Base-by-base conservation (phyloP, 2,329 filamentous ascomycete genomes). In the Arthrobotrys iridis region DNA sequence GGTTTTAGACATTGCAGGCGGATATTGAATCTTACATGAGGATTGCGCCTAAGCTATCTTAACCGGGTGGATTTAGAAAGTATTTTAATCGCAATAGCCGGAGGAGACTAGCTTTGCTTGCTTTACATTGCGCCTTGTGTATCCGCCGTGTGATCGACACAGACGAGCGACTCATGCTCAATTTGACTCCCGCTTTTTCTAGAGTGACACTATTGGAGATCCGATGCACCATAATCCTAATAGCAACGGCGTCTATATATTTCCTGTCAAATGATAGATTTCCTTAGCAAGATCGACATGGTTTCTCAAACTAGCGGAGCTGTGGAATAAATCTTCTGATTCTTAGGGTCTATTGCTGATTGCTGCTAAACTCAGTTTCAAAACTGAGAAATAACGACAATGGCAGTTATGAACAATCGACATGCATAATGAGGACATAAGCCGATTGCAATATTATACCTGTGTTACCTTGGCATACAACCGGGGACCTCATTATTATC, bases 11-110 rank as follows among this genome's bases (percentile, higher is more conserved):
- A 30, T 35, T 55, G 30, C n/a, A n/a, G n/a, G 50, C 50, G 11
- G 50, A 37, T 37, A 55, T 55, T 55, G 50, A 37, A 55, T 28
- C 26, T 33, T 37, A 37, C n/a, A n/a, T n/a, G n/a, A n/a, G n/a
- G n/a, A n/a, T n/a, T 37, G 20, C 30, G 50, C 30, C 50, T 24
- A 37, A 55, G 50, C 35, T 35, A 37, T 24, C 50, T 55, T 55
- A 30, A 55, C 11, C 8, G 30, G 22, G 8, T 37, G 15, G 10
- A 55, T 37, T 7, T 37, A n/a, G 50, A 55, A 55, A 30, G 50
- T 55, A 37, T 8, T 15, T 52, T 55, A n/a, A 20, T 37, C 30
- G 15, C 28, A 55, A 37, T 2, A 55, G 4, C n/a, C 7, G 50
- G 46, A 52, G 13, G 18, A 22, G 26, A 33, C 30, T 15, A 2